Base-by-base conservation (phyloP, 2,329 filamentous ascomycete species). In the Didymosphaeria variabile region DNA sequence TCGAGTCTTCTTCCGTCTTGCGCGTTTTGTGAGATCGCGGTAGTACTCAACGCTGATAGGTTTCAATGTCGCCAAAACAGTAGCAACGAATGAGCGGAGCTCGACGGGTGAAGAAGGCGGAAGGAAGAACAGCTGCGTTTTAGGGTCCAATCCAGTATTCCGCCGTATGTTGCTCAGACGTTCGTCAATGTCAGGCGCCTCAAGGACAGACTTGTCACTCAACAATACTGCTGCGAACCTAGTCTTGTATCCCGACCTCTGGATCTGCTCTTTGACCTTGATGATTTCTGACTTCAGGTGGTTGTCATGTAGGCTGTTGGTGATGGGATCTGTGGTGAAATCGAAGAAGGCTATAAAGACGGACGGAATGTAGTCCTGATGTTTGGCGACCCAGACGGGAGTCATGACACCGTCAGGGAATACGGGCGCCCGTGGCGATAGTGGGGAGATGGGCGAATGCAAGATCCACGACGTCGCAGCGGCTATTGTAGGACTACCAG, bases 341-440 rank as follows among this genome's bases (percentile, higher is more conserved):
- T 86, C 85, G 74, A 96, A 97, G 79, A 96, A 95, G 66, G 90
- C 91, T 34, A 97, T 78, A 67, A 92, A 90, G 29, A 92, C 86
- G 63, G 92, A 91, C 1, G 94, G 94, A 23, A 98, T 85, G 19
- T 93, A 83, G 55, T 91, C 84, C 73, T 97, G 94, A 76, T 98
- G 94, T 77, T 98, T 99, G 61, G 87, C 87, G 57, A 97, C 84
- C 94, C 94, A 99, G 62, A 87, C 80, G 21, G 90, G 85, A 62
- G 93, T 88, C 75, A 97, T 88, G 60, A 97, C 82, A 5, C 94
- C 95, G 79, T 98, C 95, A 8, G 94, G 94, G 74, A 95, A 98
- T 2, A 96, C 85, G 2, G 88, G 84, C 8, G 94, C 97, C 8
- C 86, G 86, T 3, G 94, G 93, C 42, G 91, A 95, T 32, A 98